A percentile compares a stretch with the other conserved stretches of the same genome.
phyloP scores from a whole-genome alignment of 176 grass and related monocot genomes.

The Tuctoria greenei region DNA sequence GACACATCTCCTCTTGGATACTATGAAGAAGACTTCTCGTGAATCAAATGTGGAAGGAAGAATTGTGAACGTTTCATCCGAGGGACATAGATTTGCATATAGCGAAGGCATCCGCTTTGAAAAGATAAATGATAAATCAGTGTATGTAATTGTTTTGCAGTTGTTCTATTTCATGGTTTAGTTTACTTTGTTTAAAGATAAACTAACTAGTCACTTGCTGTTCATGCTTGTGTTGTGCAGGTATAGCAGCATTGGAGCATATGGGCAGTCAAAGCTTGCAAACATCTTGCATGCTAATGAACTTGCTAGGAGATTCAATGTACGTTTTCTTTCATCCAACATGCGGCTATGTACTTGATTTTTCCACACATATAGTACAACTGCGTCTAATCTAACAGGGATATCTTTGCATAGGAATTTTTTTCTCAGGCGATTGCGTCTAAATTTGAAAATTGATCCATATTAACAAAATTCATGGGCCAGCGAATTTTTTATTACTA shows the following conservation, averaged over 20 bases:
- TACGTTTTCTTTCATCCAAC: background rate
- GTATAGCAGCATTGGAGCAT: constrained; percentile 66
- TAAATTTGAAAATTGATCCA: background rate
- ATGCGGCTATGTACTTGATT: background rate
- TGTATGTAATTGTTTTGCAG: constrained; percentile 46
- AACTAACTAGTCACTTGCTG: constrained; percentile 7
- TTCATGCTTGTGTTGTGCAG: constrained; percentile 48
- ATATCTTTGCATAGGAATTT: background rate
- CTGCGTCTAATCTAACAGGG: background rate
- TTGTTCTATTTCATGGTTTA: background rate
- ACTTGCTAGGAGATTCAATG: constrained; percentile 81
- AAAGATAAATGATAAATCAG: constrained; percentile 72
- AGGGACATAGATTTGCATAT: constrained; percentile 69
- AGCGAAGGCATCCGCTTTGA: constrained; percentile 74
- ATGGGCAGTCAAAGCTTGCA: constrained; percentile 89
- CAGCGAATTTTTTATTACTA: constrained; percentile 2
- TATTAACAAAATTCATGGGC: background rate
- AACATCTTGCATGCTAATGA: constrained; percentile 94
- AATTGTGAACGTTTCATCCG: constrained; percentile 87
- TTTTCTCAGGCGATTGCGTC: background rate
- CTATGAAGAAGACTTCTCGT: constrained; percentile 72
- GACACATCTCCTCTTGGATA: constrained; percentile 84
- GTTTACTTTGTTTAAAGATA: background rate
- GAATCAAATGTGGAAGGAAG: constrained; percentile 78
- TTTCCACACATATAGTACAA: background rate